Conservation (phyloP, 1,284 basidiomycete genomes). For the Limonomyces culmigenus region DNA sequence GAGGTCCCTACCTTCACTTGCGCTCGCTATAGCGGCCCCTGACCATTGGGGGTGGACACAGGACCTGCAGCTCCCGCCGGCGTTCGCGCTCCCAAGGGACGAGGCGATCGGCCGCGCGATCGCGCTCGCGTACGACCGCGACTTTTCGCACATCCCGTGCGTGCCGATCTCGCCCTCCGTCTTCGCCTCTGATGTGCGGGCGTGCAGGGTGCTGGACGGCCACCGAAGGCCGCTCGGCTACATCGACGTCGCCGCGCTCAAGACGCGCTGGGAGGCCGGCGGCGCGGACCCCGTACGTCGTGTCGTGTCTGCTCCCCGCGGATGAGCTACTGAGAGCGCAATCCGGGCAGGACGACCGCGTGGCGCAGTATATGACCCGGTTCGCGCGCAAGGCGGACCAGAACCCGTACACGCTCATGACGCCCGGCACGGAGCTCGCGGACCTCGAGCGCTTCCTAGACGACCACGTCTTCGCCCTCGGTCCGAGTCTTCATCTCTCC, state of each 20-base stretch:
- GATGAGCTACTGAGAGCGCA: neutral
- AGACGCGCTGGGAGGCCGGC: constrained; percentile 62
- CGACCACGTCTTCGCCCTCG: constrained; percentile 61
- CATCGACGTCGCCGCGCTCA: constrained; percentile 59
- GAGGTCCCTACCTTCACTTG: too few species aligned
- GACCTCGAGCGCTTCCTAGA: constrained; percentile 65
- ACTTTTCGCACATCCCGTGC: constrained; percentile 83
- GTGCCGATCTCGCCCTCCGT: constrained; percentile 8
- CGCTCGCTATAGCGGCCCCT: constrained; percentile 2
- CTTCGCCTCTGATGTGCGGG: neutral
- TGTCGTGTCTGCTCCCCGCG: neutral
- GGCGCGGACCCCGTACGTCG: constrained; percentile 47
- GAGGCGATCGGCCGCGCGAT: constrained; percentile 62
- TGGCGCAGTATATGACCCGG: constrained; percentile 53
- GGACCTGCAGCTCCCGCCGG: constrained; percentile 81
- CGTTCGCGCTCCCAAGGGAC: constrained; percentile 62
- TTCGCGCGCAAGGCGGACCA: constrained; percentile 57
- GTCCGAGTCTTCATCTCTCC: constrained; percentile 19
- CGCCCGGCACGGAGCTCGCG: constrained; percentile 58
- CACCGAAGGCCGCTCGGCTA: constrained; percentile 68
- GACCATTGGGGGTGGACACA: constrained; percentile 13
- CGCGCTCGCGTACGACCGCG: constrained; percentile 76
- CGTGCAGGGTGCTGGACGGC: constrained; percentile 51
- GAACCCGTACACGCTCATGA: constrained; percentile 63
- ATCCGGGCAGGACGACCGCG: constrained; percentile 35